Percentiles rank a stretch among this genome's conserved stretches.
Conservation (phyloP, 495 filamentous ascomycete species). For the Neurospora hispaniola region DNA sequence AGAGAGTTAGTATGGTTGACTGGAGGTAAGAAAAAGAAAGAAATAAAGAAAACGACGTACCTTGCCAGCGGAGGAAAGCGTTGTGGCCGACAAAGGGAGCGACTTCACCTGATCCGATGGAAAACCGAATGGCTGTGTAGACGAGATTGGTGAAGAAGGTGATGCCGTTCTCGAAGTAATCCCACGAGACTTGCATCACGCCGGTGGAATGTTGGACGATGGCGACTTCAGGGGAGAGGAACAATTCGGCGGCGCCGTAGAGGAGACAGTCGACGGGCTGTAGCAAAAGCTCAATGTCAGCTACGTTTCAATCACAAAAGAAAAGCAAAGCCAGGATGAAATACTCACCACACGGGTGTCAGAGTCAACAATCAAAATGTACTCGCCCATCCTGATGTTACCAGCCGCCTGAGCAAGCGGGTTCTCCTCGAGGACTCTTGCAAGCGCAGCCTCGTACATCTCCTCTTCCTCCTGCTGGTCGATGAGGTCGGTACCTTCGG, state of each 20-base stretch:
- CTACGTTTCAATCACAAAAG: background rate
- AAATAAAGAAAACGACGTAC: background rate
- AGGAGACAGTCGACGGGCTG: slow-evolving; percentile 51
- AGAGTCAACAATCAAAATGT: slow-evolving; percentile 62
- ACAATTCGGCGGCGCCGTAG: slow-evolving; percentile 63
- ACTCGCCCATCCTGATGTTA: slow-evolving; percentile 63
- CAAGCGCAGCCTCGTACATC: slow-evolving; percentile 51
- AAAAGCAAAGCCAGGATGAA: background rate
- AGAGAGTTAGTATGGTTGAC: background rate
- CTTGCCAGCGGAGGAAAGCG: slow-evolving; percentile 56
- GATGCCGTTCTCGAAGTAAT: slow-evolving; percentile 60
- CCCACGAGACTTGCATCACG: slow-evolving; percentile 61
- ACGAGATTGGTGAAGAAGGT: slow-evolving; percentile 73
- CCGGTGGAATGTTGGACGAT: slow-evolving; percentile 22
- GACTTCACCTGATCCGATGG: slow-evolving; percentile 65
- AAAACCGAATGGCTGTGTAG: slow-evolving; percentile 61
- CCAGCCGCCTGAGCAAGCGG: slow-evolving; percentile 62
- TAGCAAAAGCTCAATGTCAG: background rate
- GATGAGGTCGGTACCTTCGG: slow-evolving; percentile 44
- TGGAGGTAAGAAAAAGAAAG: background rate
- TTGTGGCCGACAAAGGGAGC: slow-evolving; percentile 67
- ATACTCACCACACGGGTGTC: slow-evolving; percentile 50
- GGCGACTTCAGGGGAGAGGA: slow-evolving; percentile 59
- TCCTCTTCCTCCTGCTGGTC: slow-evolving; percentile 52
- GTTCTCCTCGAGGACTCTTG: slow-evolving; percentile 52